These are phyloP conservation scores for Zygosaccharomyces kombuchaensis DNA, from an alignment of 805 yeast genomes.

Conservation along the genomic window DNA sequence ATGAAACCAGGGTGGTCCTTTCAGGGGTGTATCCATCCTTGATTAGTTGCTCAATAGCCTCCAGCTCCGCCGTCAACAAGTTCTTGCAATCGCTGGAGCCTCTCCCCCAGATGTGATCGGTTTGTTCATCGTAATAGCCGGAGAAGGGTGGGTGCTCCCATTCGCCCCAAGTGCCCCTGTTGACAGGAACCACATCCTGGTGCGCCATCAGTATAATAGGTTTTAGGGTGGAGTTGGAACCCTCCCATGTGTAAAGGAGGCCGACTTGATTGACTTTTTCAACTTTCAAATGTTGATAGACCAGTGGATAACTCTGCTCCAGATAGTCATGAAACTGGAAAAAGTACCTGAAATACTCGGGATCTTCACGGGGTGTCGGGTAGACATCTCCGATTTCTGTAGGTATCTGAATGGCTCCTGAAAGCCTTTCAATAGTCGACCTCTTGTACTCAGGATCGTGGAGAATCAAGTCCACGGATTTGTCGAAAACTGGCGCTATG, in stretches of 20 bases:
- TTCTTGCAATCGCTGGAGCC: conserved; percentile 74
- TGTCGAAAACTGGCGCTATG: conserved; percentile 5
- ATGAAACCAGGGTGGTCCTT: conserved; percentile 56
- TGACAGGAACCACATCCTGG: conserved; percentile 79
- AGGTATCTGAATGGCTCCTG: conserved; percentile 54
- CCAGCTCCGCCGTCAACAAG: conserved; percentile 56
- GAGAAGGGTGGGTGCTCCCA: conserved; percentile 68
- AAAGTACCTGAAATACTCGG: conserved; percentile 37
- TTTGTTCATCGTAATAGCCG: conserved; percentile 45
- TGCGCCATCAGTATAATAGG: conserved; percentile 73
- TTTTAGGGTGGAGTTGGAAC: conserved; percentile 46
- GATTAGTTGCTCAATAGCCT: conserved; percentile 51
- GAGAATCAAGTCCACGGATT: conserved; percentile 11
- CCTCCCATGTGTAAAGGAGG: conserved; percentile 59
- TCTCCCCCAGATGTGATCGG: conserved; percentile 53
- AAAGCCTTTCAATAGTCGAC: conserved; percentile 40
- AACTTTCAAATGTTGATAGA: conserved; percentile 45
- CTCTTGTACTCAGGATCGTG: conserved; percentile 36
- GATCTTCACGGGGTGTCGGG: conserved; percentile 45
- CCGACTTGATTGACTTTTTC: conserved; percentile 60
- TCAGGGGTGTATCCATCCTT: conserved; percentile 44
- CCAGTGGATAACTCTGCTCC: conserved; percentile 49
- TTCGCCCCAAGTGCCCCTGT: conserved; percentile 45
- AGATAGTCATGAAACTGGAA: conserved; percentile 50
- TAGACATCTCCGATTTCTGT: conserved; percentile 55